Conservation (phyloP, 306 rosid species). For the Gastrolobium villosum region DNA sequence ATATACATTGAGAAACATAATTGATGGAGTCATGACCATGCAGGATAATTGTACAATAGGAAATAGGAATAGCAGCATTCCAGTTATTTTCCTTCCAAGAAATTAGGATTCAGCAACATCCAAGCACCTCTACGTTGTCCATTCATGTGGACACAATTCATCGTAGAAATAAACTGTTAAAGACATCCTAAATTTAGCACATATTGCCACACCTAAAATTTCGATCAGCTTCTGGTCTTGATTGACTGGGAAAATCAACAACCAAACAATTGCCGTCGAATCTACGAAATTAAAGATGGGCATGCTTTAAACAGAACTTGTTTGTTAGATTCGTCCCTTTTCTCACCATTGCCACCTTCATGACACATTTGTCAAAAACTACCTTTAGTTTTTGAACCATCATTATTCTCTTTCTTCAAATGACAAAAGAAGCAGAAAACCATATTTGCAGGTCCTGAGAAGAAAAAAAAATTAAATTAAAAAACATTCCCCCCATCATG, state of each 20-base stretch:
- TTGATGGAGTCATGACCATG: background rate
- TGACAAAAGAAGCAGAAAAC: constrained; percentile 23
- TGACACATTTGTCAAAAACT: constrained; percentile 64
- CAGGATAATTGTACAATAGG: background rate
- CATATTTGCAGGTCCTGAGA: background rate
- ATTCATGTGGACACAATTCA: constrained; percentile 30
- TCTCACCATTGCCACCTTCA: constrained; percentile 53
- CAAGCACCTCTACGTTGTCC: constrained; percentile 28
- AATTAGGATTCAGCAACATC: constrained; percentile 42
- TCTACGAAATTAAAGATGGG: constrained; percentile 50
- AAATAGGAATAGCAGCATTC: background rate
- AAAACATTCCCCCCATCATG: constrained; percentile 21
- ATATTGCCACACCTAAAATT: constrained; percentile 59
- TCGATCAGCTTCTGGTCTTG: constrained; percentile 63
- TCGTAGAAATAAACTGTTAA: constrained; percentile 39
- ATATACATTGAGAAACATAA: background rate
- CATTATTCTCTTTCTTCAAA: constrained; percentile 48
- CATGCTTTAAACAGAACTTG: constrained; percentile 61
- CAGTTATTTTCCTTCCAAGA: constrained; percentile 33
- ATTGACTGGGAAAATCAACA: constrained; percentile 47
- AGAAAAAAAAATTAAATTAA: background rate
- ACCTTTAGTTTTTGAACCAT: constrained; percentile 52
- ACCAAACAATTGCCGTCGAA: constrained; percentile 56
- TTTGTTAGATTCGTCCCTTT: constrained; percentile 51
- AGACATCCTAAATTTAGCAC: constrained; percentile 35